Conservation (phyloP, 129 eudicot genomes). For the Rutidosis leptorrhynchoides region DNA sequence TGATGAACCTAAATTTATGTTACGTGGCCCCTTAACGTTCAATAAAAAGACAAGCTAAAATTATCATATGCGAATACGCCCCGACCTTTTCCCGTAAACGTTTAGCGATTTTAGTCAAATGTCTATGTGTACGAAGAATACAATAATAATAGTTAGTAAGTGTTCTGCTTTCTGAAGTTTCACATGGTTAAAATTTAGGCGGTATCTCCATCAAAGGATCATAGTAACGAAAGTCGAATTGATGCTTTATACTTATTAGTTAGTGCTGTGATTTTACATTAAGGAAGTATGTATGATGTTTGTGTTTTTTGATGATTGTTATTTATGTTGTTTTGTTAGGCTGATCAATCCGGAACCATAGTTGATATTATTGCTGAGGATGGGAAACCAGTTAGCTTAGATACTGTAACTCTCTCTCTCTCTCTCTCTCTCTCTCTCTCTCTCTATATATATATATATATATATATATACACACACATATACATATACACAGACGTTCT, state of each 20-base stretch:
- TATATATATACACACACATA: background rate
- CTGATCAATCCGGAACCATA: slow-evolving; percentile 69
- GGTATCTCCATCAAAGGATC: background rate
- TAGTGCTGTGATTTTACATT: background rate
- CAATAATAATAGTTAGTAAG: background rate
- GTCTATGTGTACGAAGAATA: background rate
- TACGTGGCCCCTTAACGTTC: background rate
- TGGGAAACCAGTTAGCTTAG: slow-evolving; percentile 77
- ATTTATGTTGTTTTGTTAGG: slow-evolving; percentile 38
- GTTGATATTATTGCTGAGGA: slow-evolving; percentile 66
- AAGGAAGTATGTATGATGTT: background rate
- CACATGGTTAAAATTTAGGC: background rate
- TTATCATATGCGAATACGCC: background rate
- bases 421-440: background rate
- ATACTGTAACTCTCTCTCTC: slow-evolving; percentile 38
- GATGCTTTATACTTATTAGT: background rate
- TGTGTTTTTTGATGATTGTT: background rate
- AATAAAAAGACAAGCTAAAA: background rate
- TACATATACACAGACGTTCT: background rate
- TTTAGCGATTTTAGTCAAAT: background rate
- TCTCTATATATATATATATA: background rate
- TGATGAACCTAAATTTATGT: background rate
- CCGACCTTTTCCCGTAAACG: background rate
- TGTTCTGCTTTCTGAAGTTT: background rate
- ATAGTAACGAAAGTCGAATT: background rate